These are phyloP conservation scores for Cladosporium sp. DNA, from an alignment of 2,329 filamentous ascomycete species.

Conservation along the genomic window DNA sequence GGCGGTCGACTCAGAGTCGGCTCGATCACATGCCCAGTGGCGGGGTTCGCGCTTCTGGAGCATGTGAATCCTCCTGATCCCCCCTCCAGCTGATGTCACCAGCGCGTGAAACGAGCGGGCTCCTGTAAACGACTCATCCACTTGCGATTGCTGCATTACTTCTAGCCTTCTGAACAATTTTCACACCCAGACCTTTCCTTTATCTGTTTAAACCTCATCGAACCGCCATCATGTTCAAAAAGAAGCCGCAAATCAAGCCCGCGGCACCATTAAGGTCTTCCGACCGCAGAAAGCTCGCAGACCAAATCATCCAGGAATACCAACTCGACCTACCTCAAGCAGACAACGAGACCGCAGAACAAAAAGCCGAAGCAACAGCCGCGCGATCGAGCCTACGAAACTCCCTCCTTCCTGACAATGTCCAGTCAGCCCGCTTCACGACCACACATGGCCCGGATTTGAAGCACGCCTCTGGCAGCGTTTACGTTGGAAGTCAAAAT, in stretches of 20 bases:
- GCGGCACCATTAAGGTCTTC: conserved; percentile 67
- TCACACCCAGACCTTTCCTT: neutral
- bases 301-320: conserved; percentile 67
- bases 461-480: conserved; percentile 62
- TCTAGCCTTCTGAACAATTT: neutral
- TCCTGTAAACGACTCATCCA: conserved; percentile 5
- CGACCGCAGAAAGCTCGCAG: conserved; percentile 66
- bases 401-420: conserved; percentile 64
- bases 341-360: conserved; percentile 42
- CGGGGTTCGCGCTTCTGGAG: no score
- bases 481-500: conserved; percentile 64
- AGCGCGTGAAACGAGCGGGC: neutral
- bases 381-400: conserved; percentile 57
- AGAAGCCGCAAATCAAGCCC: conserved; percentile 60
- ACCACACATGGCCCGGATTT: conserved; percentile 65
- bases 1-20: neutral
- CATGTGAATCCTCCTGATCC: neutral
- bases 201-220: neutral
- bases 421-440: conserved; percentile 64
- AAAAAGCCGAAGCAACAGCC: conserved; percentile 47
- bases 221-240: conserved; percentile 40
- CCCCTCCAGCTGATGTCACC: conserved; percentile 1
- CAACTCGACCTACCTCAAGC: conserved; percentile 43
- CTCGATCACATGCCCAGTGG: neutral
- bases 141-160: neutral